These are phyloP conservation scores for Holtermannia corniformis DNA, from an alignment of 768 basidiomycete species.

Conservation along the genomic window DNA sequence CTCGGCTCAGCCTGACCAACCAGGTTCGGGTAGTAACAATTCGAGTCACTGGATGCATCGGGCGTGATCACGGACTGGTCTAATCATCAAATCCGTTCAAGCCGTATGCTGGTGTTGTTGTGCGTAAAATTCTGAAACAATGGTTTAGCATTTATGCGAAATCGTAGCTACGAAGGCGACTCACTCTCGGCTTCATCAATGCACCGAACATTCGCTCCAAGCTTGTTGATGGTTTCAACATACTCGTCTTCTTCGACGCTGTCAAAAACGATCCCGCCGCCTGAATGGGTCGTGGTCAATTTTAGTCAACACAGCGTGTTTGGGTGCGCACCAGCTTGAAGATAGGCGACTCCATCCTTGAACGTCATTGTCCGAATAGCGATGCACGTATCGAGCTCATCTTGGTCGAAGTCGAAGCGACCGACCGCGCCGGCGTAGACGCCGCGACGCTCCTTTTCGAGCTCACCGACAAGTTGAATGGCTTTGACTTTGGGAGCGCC, in stretches of 20 bases:
- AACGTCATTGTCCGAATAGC: conserved; percentile 97
- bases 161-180: too few relatives aligned
- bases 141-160: too few relatives aligned
- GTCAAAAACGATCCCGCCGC: conserved; percentile 94
- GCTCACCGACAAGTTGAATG: conserved; percentile 75
- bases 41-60: too few relatives aligned
- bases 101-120: too few relatives aligned
- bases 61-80: too few relatives aligned
- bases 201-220: conserved; percentile 74
- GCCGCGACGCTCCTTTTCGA: conserved; percentile 82
- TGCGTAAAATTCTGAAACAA: too few relatives aligned
- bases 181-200: conserved; percentile 79
- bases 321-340: conserved; percentile 56
- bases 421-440: conserved; percentile 97
- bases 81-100: too few relatives aligned
- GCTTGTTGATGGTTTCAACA: conserved; percentile 87
- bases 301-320: not conserved
- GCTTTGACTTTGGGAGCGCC: conserved; percentile 99
- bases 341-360: conserved; percentile 74
- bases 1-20: too few relatives aligned
- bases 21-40: too few relatives aligned
- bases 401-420: conserved; percentile 77
- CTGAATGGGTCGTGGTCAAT: conserved; percentile 31
- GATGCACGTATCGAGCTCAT: conserved; percentile 97
- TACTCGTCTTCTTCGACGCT: conserved; percentile 98